These are phyloP conservation scores for Amaranthus tricolor DNA, from an alignment of 179 eudicot species.

Conservation along the genomic window DNA sequence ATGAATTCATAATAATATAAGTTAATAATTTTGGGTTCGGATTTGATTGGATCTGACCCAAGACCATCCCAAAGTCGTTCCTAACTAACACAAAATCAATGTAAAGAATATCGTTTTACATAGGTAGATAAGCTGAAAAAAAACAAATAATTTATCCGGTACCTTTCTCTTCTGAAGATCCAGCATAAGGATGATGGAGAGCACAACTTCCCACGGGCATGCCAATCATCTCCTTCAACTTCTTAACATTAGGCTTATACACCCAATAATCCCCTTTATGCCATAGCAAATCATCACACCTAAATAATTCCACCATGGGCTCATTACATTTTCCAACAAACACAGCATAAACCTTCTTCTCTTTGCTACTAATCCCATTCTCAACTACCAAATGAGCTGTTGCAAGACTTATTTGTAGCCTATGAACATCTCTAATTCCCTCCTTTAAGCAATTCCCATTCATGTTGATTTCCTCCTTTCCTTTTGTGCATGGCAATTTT, in stretches of 20 bases:
- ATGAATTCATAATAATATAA: no score
- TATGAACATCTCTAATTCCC: constrained; percentile 50
- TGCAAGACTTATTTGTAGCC: constrained; percentile 59
- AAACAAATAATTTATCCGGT: no score
- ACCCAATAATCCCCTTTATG: constrained; percentile 52
- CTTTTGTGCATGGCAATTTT: constrained; percentile 36
- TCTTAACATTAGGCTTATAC: constrained; percentile 58
- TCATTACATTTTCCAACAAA: constrained; percentile 49
- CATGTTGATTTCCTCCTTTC: not conserved
- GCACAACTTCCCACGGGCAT: constrained; percentile 63
- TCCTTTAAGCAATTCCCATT: constrained; percentile 8
- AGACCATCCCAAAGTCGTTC: no score
- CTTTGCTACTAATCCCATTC: constrained; percentile 28
- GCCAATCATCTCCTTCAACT: constrained; percentile 35
- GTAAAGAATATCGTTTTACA: no score
- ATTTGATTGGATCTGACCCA: no score
- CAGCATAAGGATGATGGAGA: constrained; percentile 26
- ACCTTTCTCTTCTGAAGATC: not conserved
- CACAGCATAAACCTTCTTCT: constrained; percentile 42
- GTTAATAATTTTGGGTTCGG: no score
- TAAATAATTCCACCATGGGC: constrained; percentile 72
- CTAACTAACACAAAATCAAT: no score
- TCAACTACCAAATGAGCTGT: constrained; percentile 55
- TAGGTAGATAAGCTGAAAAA: no score
- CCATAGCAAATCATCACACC: constrained; percentile 69